Base-by-base conservation (phyloP, 768 basidiomycete species). In the Boletus reticulatus region DNA sequence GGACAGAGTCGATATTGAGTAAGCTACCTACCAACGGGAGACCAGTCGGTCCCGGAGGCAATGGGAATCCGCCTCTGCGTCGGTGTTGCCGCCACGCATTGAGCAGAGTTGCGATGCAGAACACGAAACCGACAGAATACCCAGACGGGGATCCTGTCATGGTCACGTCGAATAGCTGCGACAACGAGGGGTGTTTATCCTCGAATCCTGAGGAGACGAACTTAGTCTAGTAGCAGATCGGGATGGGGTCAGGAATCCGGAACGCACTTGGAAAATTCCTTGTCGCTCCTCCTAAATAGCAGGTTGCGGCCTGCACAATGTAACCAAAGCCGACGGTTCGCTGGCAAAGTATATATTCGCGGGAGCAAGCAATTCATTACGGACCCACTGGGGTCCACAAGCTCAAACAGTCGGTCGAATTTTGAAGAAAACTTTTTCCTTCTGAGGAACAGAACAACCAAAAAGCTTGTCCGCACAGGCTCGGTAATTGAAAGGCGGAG, bases 21-120 rank as follows among this genome's bases (percentile, higher is more conserved):
- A 54, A 14, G 41, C 54, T 67, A 2, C 71, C 72, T 4, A 71
- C 32, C 24, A 73, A 49, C 2, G 71, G 72, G 38, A 84, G 69
- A 42, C 78, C 78, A 50, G 69, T 76, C 0, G 84, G 84, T 14
- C 83, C 84, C 17, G 78, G 80, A 34, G 78, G 79, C 16, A 82
- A 73, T 9, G 75, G 66, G 45, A 63, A 52, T 4, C 66, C 63
- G 13, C 42, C 31, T 41, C 62, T 57, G 43, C 45, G 49, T 27
- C 47, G 55, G 24, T 42, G 39, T 29, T 48, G 39, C 42, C 57
- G 47, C 69, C 68, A 71, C 5, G 3, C 31, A 9, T 37, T 46
- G 45, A 69, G 24, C 16, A 20, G 36, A 8, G 57, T 17, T 14
- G 38, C 51, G 4, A 38, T n/a, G 14, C 48, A 57, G 14, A 63